Conservation (phyloP, 208 protist species). For the Leishmania martiniquensis region DNA sequence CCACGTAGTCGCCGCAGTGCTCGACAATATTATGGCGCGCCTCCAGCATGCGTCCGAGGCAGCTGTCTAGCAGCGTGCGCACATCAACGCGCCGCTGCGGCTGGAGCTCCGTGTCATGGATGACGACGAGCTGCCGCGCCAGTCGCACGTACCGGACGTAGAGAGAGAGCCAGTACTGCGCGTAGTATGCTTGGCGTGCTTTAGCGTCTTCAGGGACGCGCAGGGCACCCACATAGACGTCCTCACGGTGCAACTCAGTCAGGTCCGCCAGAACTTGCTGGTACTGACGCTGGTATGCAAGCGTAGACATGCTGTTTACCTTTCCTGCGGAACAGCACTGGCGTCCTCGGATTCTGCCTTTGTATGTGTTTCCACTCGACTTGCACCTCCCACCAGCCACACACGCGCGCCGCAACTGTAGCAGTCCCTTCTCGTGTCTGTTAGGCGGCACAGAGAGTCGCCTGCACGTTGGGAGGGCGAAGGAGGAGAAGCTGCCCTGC, state of each 20-base stretch:
- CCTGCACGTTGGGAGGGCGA: too few species aligned
- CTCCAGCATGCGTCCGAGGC: slow-evolving; percentile 95
- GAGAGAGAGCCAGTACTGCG: slow-evolving; percentile 83
- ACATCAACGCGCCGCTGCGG: slow-evolving; percentile 95
- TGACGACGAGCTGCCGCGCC: slow-evolving; percentile 70
- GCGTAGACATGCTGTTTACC: slow-evolving; percentile 64
- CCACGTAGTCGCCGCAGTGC: slow-evolving; percentile 84
- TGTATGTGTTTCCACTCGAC: too few species aligned
- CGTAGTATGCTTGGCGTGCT: slow-evolving; percentile 57
- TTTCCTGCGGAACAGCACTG: neutral
- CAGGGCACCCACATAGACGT: slow-evolving; percentile 46
- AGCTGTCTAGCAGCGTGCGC: slow-evolving; percentile 86
- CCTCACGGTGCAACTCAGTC: slow-evolving; percentile 62
- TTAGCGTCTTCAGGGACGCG: slow-evolving; percentile 46
- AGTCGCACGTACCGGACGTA: slow-evolving; percentile 94
- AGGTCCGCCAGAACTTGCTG: slow-evolving; percentile 81
- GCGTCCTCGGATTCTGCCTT: neutral
- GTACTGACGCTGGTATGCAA: slow-evolving; percentile 81
- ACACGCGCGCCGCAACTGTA: neutral
- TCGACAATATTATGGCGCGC: slow-evolving; percentile 73
- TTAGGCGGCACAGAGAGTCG: neutral
- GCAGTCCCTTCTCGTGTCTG: neutral
- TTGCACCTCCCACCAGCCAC: neutral
- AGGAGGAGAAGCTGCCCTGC: too few species aligned
- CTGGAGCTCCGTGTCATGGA: slow-evolving; percentile 94